phyloP scores from a whole-genome alignment of 1,139 yeast genomes.

The Debaryomyces sp. region DNA sequence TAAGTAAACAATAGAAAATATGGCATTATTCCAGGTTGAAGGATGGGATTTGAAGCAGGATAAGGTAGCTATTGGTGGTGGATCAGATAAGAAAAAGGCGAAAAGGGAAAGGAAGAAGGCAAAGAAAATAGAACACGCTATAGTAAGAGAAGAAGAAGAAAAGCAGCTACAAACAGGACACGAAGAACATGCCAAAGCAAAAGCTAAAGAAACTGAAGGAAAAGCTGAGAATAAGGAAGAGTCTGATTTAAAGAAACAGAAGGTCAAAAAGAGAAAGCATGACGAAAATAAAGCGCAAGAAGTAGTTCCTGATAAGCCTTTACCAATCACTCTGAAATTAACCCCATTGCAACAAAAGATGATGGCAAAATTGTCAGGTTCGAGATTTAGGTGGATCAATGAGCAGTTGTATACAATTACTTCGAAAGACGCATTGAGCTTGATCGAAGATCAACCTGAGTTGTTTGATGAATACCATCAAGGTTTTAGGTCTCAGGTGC shows the following conservation, averaged over 20 bases:
- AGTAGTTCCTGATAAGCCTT: constrained; percentile 17
- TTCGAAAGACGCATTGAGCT: constrained; percentile 72
- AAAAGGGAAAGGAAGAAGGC: constrained; percentile 32
- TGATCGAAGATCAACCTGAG: constrained; percentile 80
- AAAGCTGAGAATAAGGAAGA: constrained; percentile 12
- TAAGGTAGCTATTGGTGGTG: constrained; percentile 51
- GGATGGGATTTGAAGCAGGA: constrained; percentile 76
- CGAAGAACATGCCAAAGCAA: constrained; percentile 11
- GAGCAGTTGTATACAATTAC: constrained; percentile 88
- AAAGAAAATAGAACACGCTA: constrained; percentile 14
- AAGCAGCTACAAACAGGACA: constrained; percentile 11
- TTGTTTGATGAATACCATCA: constrained; percentile 92
- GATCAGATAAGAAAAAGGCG: constrained; percentile 33
- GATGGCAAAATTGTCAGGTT: constrained; percentile 93
- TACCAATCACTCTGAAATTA: constrained; percentile 44
- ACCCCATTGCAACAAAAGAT: constrained; percentile 94
- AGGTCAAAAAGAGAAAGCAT: constrained; percentile 13
- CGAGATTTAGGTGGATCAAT: constrained; percentile 96
- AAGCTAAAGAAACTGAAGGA: constrained; percentile 13
- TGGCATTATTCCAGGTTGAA: constrained; percentile 77
- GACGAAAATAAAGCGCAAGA: constrained; percentile 9
- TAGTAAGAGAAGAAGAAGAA: constrained; percentile 17
- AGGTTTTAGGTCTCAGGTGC: constrained; percentile 94
- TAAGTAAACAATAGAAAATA: constrained; percentile 19
- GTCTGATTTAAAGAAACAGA: constrained; percentile 9